phyloP scores from a whole-genome alignment of 306 rosid species.

The Castanea sativa region DNA sequence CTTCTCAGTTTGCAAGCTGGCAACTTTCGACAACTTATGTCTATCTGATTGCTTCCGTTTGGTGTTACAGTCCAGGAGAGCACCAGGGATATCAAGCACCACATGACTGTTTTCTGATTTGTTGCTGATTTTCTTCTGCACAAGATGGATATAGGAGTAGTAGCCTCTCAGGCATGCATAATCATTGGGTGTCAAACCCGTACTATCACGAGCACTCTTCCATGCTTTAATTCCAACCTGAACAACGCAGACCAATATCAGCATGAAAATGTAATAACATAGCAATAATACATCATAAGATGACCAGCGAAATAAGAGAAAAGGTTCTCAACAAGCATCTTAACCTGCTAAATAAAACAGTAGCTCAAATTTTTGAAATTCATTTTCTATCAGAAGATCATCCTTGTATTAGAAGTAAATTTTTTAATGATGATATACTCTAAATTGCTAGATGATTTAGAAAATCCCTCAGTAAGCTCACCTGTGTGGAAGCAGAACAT shows the following conservation, averaged over 20 bases:
- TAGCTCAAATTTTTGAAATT: neutral
- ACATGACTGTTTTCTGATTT: constrained; percentile 43
- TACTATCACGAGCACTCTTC: constrained; percentile 58
- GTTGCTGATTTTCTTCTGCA: constrained; percentile 56
- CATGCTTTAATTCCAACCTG: constrained; percentile 94
- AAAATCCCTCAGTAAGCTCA: neutral
- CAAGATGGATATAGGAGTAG: constrained; percentile 63
- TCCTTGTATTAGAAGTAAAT: neutral
- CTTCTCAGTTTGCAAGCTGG: constrained; percentile 53
- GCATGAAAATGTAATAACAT: neutral
- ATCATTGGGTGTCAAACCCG: constrained; percentile 72
- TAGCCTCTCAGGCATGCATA: constrained; percentile 58
- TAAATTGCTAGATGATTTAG: neutral
- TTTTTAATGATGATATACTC: neutral
- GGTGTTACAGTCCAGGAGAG: constrained; percentile 31
- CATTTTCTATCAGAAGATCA: neutral
- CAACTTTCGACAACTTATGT: constrained; percentile 33
- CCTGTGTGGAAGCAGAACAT: neutral
- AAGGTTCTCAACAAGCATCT: neutral
- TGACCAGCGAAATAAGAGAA: neutral
- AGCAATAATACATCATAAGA: neutral
- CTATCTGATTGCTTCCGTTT: constrained; percentile 43
- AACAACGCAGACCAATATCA: constrained; percentile 12
- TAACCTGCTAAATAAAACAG: neutral
- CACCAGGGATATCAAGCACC: constrained; percentile 59